Evolutionary conservation across 257 asterid genomes (phyloP).

Genomic region (Jacaranda mimosifolia): DNA sequence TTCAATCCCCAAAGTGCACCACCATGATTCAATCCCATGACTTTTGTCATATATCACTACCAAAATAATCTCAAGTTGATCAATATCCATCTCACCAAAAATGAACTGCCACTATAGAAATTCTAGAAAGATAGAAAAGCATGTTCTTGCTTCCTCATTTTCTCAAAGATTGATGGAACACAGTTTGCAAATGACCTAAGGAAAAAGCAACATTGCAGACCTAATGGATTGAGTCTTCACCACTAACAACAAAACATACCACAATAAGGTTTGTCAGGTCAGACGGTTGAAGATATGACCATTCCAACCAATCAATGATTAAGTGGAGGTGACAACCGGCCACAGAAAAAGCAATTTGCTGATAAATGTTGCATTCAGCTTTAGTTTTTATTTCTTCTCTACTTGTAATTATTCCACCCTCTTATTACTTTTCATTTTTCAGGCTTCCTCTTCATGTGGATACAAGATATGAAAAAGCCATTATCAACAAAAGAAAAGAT

Average conservation of each 20-base stretch:
- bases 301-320: not conserved
- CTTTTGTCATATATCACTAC: not conserved
- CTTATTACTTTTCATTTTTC: conserved; percentile 5
- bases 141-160: not conserved
- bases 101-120: not conserved
- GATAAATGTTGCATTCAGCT: not conserved
- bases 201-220: not conserved
- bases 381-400: not conserved
- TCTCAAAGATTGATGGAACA: not conserved
- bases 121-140: not conserved
- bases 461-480: not conserved
- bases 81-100: not conserved
- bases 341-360: not conserved
- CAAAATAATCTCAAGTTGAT: not conserved
- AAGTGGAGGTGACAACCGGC: not conserved
- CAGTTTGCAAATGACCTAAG: not conserved
- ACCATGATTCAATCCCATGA: not conserved
- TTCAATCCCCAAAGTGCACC: not conserved
- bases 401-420: not conserved
- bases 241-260: not conserved
- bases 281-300: not conserved
- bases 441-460: conserved; percentile 4
- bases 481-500: not conserved
- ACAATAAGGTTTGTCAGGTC: not conserved
- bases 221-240: not conserved